Evolutionary conservation across 768 basidiomycete genomes (phyloP).

Genomic region (Thelephora ganbajun): DNA sequence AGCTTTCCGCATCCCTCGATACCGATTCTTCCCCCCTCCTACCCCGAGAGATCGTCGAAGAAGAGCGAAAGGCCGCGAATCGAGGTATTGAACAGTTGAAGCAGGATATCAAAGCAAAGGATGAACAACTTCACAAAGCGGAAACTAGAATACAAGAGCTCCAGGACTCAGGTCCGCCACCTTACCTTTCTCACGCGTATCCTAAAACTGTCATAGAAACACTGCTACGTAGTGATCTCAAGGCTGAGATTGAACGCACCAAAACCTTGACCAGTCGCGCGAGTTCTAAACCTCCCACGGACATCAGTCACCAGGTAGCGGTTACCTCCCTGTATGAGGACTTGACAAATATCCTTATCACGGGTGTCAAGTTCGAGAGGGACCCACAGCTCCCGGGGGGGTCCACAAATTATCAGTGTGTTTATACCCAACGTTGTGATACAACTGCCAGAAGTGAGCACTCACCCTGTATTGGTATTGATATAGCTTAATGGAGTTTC

Average conservation of each 20-base stretch:
- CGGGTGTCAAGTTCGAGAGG: slow-evolving; percentile 38
- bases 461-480: background rate
- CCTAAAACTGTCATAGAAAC: background rate
- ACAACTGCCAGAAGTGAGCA: background rate
- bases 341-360: slow-evolving; percentile 64
- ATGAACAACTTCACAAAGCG: slow-evolving; percentile 26
- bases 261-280: slow-evolving; percentile 23
- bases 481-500: background rate
- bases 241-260: slow-evolving; percentile 45
- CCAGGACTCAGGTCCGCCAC: slow-evolving; percentile 25
- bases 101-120: slow-evolving; percentile 27
- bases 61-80: slow-evolving; percentile 42
- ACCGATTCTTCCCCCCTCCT: slow-evolving; percentile 47
- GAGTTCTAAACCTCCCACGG: slow-evolving; percentile 19
- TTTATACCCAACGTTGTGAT: slow-evolving; percentile 35
- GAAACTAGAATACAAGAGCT: slow-evolving; percentile 33
- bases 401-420: slow-evolving; percentile 49
- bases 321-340: slow-evolving; percentile 76
- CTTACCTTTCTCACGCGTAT: slow-evolving; percentile 1
- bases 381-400: slow-evolving; percentile 31
- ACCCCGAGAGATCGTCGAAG: slow-evolving; percentile 60
- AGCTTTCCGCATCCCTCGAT: slow-evolving; percentile 34
- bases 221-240: slow-evolving; percentile 27
- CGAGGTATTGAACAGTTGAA: slow-evolving; percentile 33
- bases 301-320: slow-evolving; percentile 28